Conservation (phyloP, 2,329 filamentous ascomycete genomes). For the Biscogniauxia mediterranea region DNA sequence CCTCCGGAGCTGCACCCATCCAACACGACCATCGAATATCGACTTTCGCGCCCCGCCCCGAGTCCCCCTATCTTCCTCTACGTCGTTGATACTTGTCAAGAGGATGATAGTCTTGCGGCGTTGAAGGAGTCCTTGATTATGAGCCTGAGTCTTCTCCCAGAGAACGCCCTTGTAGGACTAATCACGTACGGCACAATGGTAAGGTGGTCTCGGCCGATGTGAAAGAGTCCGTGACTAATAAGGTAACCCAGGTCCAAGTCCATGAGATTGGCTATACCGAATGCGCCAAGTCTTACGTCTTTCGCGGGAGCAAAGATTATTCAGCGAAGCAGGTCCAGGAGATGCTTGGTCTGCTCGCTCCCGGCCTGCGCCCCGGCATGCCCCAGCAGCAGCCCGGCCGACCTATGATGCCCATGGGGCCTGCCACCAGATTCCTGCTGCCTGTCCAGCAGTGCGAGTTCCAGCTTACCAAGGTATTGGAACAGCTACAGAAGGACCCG, state of each 20-base stretch:
- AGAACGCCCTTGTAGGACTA: conserved; percentile 77
- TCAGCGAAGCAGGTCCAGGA: conserved; percentile 98
- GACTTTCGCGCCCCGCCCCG: conserved; percentile 77
- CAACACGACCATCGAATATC: conserved; percentile 89
- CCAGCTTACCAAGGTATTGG: conserved; percentile 92
- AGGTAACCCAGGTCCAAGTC: conserved; percentile 69
- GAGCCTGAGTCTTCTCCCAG: conserved; percentile 78
- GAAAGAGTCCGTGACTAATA: conserved; percentile 18
- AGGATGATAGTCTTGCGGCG: conserved; percentile 79
- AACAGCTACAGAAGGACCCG: conserved; percentile 93
- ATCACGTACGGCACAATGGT: conserved; percentile 94
- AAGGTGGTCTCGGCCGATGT: conserved; percentile 26
- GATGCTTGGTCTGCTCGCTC: conserved; percentile 83
- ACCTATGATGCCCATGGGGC: conserved; percentile 70
- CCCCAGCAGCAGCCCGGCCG: conserved; percentile 72
- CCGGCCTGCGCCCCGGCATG: conserved; percentile 71
- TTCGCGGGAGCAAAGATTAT: conserved; percentile 97
- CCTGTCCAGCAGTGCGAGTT: conserved; percentile 96
- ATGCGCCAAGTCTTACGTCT: conserved; percentile 98
- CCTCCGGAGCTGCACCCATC: conserved; percentile 78
- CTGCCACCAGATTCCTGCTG: conserved; percentile 85
- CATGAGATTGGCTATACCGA: conserved; percentile 98
- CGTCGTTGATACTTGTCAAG: conserved; percentile 84
- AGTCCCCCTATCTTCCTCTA: conserved; percentile 84
- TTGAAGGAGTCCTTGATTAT: conserved; percentile 84